phyloP scores from a whole-genome alignment of 129 eudicot species.

The Heracleum sosnowskyi region DNA sequence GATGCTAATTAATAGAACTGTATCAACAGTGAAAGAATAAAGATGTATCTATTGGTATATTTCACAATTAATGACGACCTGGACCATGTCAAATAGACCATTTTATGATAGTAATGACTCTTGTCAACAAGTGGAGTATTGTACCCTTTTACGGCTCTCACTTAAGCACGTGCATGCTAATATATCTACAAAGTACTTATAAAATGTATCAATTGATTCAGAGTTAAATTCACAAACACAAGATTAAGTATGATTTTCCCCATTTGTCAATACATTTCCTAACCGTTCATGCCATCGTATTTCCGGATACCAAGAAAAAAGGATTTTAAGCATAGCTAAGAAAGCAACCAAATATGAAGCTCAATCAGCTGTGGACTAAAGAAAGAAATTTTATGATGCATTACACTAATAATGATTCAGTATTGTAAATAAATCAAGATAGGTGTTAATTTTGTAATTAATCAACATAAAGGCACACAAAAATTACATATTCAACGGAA shows the following conservation, averaged over 20 bases:
- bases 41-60: neutral
- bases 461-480: neutral
- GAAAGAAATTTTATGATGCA: neutral
- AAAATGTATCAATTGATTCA: neutral
- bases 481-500: neutral
- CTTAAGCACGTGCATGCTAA: neutral
- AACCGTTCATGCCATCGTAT: neutral
- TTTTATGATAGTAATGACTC: neutral
- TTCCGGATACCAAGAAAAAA: neutral
- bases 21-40: neutral
- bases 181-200: neutral
- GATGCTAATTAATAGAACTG: slow-evolving; percentile 6
- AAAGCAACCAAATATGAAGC: neutral
- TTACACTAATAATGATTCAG: neutral
- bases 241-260: neutral
- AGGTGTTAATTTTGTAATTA: neutral
- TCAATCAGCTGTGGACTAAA: neutral
- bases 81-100: neutral
- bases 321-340: neutral
- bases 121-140: neutral
- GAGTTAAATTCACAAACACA: neutral
- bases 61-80: neutral
- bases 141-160: neutral
- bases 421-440: neutral
- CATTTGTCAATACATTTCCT: neutral